A percentile compares a stretch with the other conserved stretches of the same genome.
These are phyloP conservation scores for Abelmoschus esculentus DNA, from an alignment of 345 rosid species.

Conservation along the genomic window DNA sequence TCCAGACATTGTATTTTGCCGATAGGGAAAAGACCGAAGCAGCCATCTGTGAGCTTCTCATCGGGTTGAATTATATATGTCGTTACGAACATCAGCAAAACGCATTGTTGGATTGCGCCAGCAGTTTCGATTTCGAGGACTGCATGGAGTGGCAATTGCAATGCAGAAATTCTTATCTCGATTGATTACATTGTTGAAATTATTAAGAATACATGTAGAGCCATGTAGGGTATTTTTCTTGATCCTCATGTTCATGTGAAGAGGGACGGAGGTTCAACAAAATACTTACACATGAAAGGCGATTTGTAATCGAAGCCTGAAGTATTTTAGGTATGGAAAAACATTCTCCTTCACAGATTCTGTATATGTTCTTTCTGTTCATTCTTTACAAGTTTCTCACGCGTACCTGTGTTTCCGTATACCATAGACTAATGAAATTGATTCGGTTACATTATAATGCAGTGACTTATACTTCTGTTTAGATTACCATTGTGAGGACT, in stretches of 20 bases:
- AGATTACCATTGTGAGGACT: too few species aligned
- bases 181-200: conserved; percentile 23
- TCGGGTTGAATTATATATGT: conserved; percentile 85
- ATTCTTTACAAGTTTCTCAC: background rate
- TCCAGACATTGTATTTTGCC: conserved; percentile 82
- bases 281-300: conserved; percentile 18
- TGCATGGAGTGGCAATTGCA: conserved; percentile 90
- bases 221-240: conserved; percentile 20
- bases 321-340: conserved; percentile 5
- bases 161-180: conserved; percentile 31
- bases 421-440: background rate
- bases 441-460: background rate
- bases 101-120: conserved; percentile 76
- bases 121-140: conserved; percentile 93
- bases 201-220: conserved; percentile 3
- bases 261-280: conserved; percentile 16
- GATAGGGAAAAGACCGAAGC: conserved; percentile 81
- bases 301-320: conserved; percentile 3
- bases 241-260: conserved; percentile 21
- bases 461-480: background rate
- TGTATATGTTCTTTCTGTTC: background rate
- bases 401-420: background rate
- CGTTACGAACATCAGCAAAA: conserved; percentile 92
- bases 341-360: background rate
- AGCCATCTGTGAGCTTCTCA: conserved; percentile 72